These are phyloP conservation scores for Dichotomocladium elegans DNA, from an alignment of 371 early-diverging fungal genomes.

Conservation along the genomic window DNA sequence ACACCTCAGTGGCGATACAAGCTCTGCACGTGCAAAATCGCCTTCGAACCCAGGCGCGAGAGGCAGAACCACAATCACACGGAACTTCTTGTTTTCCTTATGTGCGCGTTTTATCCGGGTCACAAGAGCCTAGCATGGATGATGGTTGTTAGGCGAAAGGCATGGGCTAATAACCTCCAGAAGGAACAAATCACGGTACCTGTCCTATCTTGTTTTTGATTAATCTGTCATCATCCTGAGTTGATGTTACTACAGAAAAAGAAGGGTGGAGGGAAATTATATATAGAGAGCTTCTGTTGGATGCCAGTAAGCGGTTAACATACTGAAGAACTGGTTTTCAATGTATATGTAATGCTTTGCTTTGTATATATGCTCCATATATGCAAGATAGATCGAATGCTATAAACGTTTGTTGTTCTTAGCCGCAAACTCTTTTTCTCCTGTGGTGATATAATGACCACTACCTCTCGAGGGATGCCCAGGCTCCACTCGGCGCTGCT, in stretches of 20 bases:
- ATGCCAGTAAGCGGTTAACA: too few relatives aligned
- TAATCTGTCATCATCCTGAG: conserved; percentile 29
- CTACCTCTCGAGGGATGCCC: conserved; percentile 54
- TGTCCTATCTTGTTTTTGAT: conserved; percentile 47
- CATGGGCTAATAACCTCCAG: too few relatives aligned
- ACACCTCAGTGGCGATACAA: too few relatives aligned
- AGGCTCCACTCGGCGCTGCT: conserved; percentile 69
- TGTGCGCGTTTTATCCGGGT: conserved; percentile 80
- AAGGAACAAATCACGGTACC: conserved; percentile 31
- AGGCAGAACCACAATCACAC: conserved; percentile 85
- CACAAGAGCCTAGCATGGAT: conserved; percentile 55
- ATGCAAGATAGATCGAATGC: conserved; percentile 82
- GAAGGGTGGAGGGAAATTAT: too few relatives aligned
- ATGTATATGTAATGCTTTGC: conserved; percentile 91
- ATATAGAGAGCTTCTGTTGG: too few relatives aligned
- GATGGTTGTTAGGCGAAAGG: too few relatives aligned
- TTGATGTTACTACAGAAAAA: conserved; percentile 32
- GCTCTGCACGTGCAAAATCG: conserved; percentile 64
- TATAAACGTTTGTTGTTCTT: too few relatives aligned
- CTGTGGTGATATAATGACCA: too few relatives aligned
- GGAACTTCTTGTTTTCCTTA: conserved; percentile 60
- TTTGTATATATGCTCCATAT: conserved; percentile 69
- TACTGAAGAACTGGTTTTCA: conserved; percentile 94
- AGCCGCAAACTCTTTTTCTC: too few relatives aligned
- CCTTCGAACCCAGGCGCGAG: conserved; percentile 88